phyloP scores from a whole-genome alignment of 495 filamentous ascomycete species.

The Cryomyces minteri region DNA sequence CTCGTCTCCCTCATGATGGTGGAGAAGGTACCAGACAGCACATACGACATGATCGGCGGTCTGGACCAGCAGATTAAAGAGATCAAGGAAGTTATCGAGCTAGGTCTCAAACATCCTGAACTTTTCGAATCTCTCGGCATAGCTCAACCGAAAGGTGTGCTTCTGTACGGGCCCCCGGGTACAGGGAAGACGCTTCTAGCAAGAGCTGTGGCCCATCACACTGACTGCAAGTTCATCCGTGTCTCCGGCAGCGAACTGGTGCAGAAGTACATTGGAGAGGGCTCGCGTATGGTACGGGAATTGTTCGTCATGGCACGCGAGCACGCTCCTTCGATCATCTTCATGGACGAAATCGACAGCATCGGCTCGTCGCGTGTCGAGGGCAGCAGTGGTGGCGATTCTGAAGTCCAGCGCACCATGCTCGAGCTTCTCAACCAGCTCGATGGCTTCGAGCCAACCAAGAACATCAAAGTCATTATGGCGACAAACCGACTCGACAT shows the following conservation, averaged over 20 bases:
- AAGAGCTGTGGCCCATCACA: slow-evolving; percentile 91
- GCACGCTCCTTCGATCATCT: slow-evolving; percentile 98
- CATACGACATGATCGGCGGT: slow-evolving; percentile 99
- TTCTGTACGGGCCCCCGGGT: slow-evolving; percentile 91
- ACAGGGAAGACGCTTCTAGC: slow-evolving; percentile 95
- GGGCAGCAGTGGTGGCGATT: slow-evolving; percentile 84
- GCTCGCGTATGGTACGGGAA: slow-evolving; percentile 95
- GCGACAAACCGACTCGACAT: slow-evolving; percentile 97
- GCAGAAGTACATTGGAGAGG: slow-evolving; percentile 98
- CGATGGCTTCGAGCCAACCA: slow-evolving; percentile 98
- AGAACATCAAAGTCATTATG: slow-evolving; percentile 99
- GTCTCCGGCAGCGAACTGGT: slow-evolving; percentile 92
- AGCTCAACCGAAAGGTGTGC: slow-evolving; percentile 91
- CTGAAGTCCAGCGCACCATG: slow-evolving; percentile 99
- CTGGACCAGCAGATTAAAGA: slow-evolving; percentile 99
- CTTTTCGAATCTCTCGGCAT: slow-evolving; percentile 98
- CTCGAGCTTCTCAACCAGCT: slow-evolving; percentile 94
- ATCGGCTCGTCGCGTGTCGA: slow-evolving; percentile 97
- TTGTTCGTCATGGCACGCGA: slow-evolving; percentile 98
- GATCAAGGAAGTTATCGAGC: slow-evolving; percentile 99
- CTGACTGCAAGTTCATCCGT: slow-evolving; percentile 96
- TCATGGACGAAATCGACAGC: slow-evolving; percentile 99
- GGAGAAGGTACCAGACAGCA: slow-evolving; percentile 98
- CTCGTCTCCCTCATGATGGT: slow-evolving; percentile 99
- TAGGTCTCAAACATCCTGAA: slow-evolving; percentile 94